Evolutionary conservation across 345 rosid genomes (phyloP), one percentile per base, ranked within the genome.

Genomic region (Populus tremula): DNA sequence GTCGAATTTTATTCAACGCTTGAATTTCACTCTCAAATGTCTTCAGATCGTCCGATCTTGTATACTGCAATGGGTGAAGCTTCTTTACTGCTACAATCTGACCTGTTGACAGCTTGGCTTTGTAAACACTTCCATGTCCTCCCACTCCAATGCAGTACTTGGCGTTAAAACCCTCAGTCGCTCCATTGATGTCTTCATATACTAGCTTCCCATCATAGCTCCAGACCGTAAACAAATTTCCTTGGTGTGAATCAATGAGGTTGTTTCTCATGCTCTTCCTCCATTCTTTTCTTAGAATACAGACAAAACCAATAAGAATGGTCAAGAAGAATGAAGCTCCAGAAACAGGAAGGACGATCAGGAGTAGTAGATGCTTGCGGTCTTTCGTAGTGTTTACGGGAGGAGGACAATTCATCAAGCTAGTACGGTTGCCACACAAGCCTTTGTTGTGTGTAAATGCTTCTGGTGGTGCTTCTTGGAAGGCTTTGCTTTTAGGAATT

Each of bases 1-100:
- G 80, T 18, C 75, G 61, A 21, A 70, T 49, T 4, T 70, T 45
- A 20, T 38, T 59, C 69, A 77, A n/a, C 3, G 62, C 74, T 17
- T 43, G 41, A 43, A 77, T 70, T 41, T 77, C 80, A 12, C 33
- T 61, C 25, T 61, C 69, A 43, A 77, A 70, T 6, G 54, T 31
- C 25, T 70, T 77, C 25, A 1, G 33, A 35, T 62, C 79, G 50
- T 10, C 79, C 29, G 63, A 45, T 8, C 33, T 56, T 11, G 75
- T 6, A 16, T 31, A 70, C 29, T 70, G 74, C n/a, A 18, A 17
- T 16, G 36, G 31, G 47, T 79, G 82, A 10, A 67, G 68, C 41
- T 73, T 67, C 67, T 78, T 72, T 1, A 79, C 82, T 38, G 77
- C 82, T 2, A 79, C 77, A 67, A 73, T 67, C 63, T 73, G 72